A percentile compares a stretch with the other conserved stretches of the same genome.
Conservation (phyloP, 352 stramenopile genomes). For the Globisporangium polare region DNA sequence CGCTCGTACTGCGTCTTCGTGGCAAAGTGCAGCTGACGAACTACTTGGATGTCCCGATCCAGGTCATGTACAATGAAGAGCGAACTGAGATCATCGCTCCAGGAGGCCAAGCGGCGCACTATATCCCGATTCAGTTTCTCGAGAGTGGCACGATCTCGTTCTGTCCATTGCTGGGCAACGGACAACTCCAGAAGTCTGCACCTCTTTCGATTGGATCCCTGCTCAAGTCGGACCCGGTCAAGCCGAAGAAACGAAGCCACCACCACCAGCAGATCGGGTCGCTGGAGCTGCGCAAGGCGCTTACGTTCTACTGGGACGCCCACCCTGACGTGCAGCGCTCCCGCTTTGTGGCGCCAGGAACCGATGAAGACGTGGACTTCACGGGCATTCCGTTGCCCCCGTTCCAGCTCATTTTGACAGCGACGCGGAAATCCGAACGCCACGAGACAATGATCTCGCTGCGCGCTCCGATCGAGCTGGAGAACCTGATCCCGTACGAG, state of each 20-base stretch:
- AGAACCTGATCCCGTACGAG: constrained; percentile 76
- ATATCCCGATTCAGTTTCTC: constrained; percentile 79
- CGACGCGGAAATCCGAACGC: constrained; percentile 66
- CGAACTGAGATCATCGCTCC: constrained; percentile 48
- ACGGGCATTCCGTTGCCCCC: constrained; percentile 39
- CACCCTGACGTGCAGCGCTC: constrained; percentile 19
- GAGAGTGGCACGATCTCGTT: constrained; percentile 69
- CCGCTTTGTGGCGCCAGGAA: neutral
- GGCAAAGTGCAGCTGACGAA: constrained; percentile 80
- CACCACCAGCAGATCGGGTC: constrained; percentile 46
- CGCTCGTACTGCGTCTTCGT: constrained; percentile 71
- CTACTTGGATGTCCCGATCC: constrained; percentile 61
- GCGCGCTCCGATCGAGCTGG: constrained; percentile 59
- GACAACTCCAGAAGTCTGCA: constrained; percentile 54
- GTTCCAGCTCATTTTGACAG: constrained; percentile 75
- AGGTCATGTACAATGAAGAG: constrained; percentile 75
- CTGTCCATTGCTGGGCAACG: constrained; percentile 54
- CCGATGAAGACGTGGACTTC: constrained; percentile 9
- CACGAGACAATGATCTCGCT: constrained; percentile 73
- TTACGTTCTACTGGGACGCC: constrained; percentile 78
- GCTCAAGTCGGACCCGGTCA: constrained; percentile 29
- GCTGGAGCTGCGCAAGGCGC: constrained; percentile 52
- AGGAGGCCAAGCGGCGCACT: constrained; percentile 47
- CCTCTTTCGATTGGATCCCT: constrained; percentile 56
- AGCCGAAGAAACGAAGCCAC: constrained; percentile 25